Evolutionary conservation across 2,329 filamentous ascomycete species (phyloP), one percentile per base, ranked within the genome.

Genomic region (Venturia effusa): DNA sequence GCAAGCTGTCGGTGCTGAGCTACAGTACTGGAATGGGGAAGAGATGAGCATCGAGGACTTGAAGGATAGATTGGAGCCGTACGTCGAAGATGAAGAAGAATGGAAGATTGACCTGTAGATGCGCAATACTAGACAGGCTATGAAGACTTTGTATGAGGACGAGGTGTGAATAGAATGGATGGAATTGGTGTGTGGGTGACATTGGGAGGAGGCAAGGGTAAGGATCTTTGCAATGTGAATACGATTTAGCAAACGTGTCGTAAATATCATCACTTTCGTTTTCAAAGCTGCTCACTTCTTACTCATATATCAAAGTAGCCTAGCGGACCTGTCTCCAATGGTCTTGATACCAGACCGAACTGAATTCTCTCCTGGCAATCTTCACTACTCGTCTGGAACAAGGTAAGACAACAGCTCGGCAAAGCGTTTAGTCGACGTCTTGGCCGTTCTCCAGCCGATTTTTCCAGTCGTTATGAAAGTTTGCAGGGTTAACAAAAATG

Each of bases 11-110:
- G 74, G 74, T 27, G 68, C 68, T 7, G 67, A 69, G 30, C 57
- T 71, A 0, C 71, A 70, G 61, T 62, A 41, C 22, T 79, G 76
- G 76, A 66, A 71, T 30, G 77, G 77, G n/a, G 78, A 76, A 40
- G 81, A 83, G 69, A 77, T 88, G 66, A 78, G 73, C 3, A 80
- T 87, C 5, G 83, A 86, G 67, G 85, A 87, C 37, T 76, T 88
- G 62, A 83, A 82, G 74, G 64, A 66, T 24, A 48, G 65, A n/a
- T 48, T 66, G 40, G 65, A 54, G 13, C 65, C 64, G 17, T 66
- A 61, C 17, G 63, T 62, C 19, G 64, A 54, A 30, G 30, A 65
- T 15, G 51, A 51, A 13, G 45, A 55, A 13, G 62, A 22, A 15
- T 34, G 27, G 54, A 59, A 64, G 45, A 19, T 51, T 51, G 60